Evolutionary conservation across 73 alveolate species (phyloP).

Genomic region (Tetrahymena borealis): DNA sequence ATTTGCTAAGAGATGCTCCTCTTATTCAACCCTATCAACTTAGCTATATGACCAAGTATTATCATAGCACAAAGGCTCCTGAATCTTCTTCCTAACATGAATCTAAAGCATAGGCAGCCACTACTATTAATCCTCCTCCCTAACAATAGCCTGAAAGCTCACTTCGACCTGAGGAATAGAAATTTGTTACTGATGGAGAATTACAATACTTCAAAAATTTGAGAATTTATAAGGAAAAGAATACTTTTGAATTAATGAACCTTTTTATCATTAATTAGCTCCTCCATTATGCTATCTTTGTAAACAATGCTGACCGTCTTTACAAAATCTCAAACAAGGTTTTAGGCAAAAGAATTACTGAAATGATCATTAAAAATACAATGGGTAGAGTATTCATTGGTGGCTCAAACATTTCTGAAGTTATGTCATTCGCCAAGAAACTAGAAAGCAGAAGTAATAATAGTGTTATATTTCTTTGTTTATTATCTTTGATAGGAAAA

Average conservation of each 20-base stretch:
- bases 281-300: neutral
- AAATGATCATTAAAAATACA: neutral
- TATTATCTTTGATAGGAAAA: too few species aligned
- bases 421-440: neutral
- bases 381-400: neutral
- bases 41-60: neutral
- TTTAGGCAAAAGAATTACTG: neutral
- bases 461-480: too few species aligned
- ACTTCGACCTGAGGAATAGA: neutral
- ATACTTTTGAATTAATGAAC: neutral
- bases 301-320: neutral
- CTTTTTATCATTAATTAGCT: neutral
- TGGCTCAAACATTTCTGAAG: neutral
- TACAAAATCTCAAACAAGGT: neutral
- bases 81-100: neutral
- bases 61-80: neutral
- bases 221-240: neutral
- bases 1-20: neutral
- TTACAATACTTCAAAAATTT: neutral
- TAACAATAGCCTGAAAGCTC: neutral
- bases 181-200: neutral
- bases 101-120: neutral
- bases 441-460: neutral
- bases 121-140: too few species aligned
- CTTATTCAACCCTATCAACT: neutral